Evolutionary conservation across 163 green algal species (phyloP).

Genomic region (Chlorella variabilis): DNA sequence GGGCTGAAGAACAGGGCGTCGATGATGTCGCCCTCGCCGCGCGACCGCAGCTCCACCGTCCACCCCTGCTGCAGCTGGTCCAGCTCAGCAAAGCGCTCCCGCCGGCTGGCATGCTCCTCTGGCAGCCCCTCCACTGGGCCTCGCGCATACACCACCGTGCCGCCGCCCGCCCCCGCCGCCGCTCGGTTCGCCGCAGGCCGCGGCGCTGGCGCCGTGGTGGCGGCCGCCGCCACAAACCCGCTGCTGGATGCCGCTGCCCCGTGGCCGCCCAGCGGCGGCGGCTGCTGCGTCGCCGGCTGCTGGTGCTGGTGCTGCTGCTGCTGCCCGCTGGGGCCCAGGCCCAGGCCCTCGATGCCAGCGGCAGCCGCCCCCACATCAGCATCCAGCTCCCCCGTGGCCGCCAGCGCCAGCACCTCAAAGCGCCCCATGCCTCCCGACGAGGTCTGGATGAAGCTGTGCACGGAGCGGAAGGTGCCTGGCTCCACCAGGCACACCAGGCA

Average conservation of each 20-base stretch:
- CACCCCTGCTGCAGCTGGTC: slow-evolving; percentile 84
- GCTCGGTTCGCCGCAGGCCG: not conserved
- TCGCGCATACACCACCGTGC: slow-evolving; percentile 69
- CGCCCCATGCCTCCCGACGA: slow-evolving; percentile 60
- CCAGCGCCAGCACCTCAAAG: slow-evolving; percentile 82
- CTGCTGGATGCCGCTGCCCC: not conserved
- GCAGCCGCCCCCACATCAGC: slow-evolving; percentile 1
- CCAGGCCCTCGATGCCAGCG: slow-evolving; percentile 17
- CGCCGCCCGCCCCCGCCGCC: not conserved
- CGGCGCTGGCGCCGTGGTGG: not conserved
- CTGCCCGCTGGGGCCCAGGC: not conserved
- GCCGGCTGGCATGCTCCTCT: slow-evolving; percentile 74
- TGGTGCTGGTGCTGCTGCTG: slow-evolving; percentile 26
- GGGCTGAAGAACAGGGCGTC: slow-evolving; percentile 90
- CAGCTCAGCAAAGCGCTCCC: slow-evolving; percentile 88
- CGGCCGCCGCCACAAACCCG: slow-evolving; percentile 28
- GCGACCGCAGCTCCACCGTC: slow-evolving; percentile 76
- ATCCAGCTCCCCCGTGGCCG: slow-evolving; percentile 47
- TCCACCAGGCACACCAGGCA: slow-evolving; percentile 76
- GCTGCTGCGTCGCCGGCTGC: slow-evolving; percentile 1
- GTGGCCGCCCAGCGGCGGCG: not conserved
- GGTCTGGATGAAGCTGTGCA: slow-evolving; percentile 81
- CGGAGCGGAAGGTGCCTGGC: slow-evolving; percentile 85
- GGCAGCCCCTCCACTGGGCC: slow-evolving; percentile 76
- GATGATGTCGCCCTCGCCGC: slow-evolving; percentile 61